A percentile compares a stretch with the other conserved stretches of the same genome.
Conservation (phyloP, 1,284 basidiomycete species). For the Mycosarcoma mackinlayi region DNA sequence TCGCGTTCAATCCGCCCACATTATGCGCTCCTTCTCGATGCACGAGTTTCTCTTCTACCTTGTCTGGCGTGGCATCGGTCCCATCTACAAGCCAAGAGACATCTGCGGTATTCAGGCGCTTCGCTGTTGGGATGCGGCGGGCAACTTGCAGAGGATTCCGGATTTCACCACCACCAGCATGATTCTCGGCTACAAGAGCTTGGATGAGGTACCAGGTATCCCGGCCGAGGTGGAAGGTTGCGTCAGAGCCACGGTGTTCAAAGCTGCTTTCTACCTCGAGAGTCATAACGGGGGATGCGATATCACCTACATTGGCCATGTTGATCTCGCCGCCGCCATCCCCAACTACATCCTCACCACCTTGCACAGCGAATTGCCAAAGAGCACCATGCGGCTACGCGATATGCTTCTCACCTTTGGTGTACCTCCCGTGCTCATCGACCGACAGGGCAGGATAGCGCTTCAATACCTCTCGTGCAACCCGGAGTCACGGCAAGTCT, state of each 20-base stretch:
- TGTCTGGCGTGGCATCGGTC: slow-evolving; percentile 53
- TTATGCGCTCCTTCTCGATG: slow-evolving; percentile 45
- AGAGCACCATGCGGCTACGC: slow-evolving; percentile 31
- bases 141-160: slow-evolving; percentile 27
- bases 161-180: slow-evolving; percentile 42
- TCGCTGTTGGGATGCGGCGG: slow-evolving; percentile 41
- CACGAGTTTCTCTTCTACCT: slow-evolving; percentile 58
- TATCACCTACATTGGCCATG: slow-evolving; percentile 51
- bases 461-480: slow-evolving; percentile 43
- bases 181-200: slow-evolving; percentile 40
- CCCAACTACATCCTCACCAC: slow-evolving; percentile 50
- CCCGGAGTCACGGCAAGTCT: slow-evolving; percentile 44
- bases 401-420: slow-evolving; percentile 53
- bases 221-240: slow-evolving; percentile 43
- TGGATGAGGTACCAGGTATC: slow-evolving; percentile 42
- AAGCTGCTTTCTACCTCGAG: slow-evolving; percentile 53
- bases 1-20: slow-evolving; percentile 49
- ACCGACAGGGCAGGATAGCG: slow-evolving; percentile 37
- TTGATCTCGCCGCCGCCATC: slow-evolving; percentile 38
- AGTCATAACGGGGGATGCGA: slow-evolving; percentile 36
- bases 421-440: slow-evolving; percentile 52
- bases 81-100: slow-evolving; percentile 53
- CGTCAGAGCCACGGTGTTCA: slow-evolving; percentile 41
- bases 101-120: slow-evolving; percentile 45
- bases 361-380: slow-evolving; percentile 45